Base-by-base conservation (phyloP, 1,139 yeast species). In the Blastobotrys ciferrii region DNA sequence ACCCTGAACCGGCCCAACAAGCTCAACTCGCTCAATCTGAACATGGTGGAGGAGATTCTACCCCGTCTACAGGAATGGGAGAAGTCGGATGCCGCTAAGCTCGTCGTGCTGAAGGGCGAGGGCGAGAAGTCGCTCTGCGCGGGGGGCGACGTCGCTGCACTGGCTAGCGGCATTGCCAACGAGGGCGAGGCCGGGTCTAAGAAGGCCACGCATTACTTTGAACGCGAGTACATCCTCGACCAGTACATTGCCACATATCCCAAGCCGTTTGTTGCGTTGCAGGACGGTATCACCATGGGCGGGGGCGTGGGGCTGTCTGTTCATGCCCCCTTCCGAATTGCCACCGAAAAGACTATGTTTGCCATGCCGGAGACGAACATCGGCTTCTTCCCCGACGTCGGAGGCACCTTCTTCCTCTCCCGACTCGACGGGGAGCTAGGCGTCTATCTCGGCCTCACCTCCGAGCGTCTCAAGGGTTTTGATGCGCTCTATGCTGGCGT, bases 331-430 rank as follows among this genome's bases (percentile, higher is more conserved):
- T 91, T 91, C 74, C 80, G 98, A 64, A 74, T 92, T 43, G 95
- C 94, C 11, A 87, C 96, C 33, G 98, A 92, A 62, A 78, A 79
- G 61, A 91, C 98, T 15, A 77, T 83, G 63, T 79, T 91, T 70
- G 96, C 98, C 53, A 94, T 92, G 98, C 98, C 98, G 4, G 98
- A 92, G 68, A 85, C 94, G 76, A 92, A 87, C 60, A 92, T 94
- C 65, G 99, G 99, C 0, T 88, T 91, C 67, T 87, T 87, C 72
- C 96, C 96, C 7, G 99, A 92, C 66, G 98, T 92, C 7, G 98
- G 98, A 39, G 84, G 95, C 37, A 82, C 95, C 4, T 91, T 87
- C 69, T 91, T 91, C 69, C 73, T 94, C 58, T 88, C 96, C 37
- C 78, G 87, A 58, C 70, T 89, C 54, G 92, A 86, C 61, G 88